Evolutionary conservation across 305 asterid genomes (phyloP).

Genomic region (Plantago coronopus): DNA sequence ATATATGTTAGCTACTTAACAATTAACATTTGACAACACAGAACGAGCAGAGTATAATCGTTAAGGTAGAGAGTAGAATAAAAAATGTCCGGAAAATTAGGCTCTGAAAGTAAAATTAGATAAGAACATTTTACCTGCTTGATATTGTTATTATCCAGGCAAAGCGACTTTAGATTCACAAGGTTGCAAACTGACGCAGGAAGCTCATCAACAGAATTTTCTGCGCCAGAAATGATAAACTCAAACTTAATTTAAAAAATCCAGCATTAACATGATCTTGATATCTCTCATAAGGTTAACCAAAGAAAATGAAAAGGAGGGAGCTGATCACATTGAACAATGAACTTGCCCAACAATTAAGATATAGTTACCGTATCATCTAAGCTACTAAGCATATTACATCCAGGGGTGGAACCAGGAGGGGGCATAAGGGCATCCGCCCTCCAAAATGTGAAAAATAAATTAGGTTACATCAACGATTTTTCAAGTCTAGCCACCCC

Average conservation of each 20-base stretch:
- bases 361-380: too few species aligned
- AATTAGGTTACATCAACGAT: too few species aligned
- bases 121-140: slow-evolving; percentile 54
- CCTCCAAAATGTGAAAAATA: too few species aligned
- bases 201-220: slow-evolving; percentile 80
- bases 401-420: too few species aligned
- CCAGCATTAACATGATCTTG: slow-evolving; percentile 9
- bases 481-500: too few species aligned
- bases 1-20: not conserved
- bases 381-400: too few species aligned
- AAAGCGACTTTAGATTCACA: slow-evolving; percentile 75
- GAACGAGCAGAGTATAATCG: not conserved
- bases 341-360: too few species aligned
- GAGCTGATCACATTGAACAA: too few species aligned
- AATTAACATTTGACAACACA: too few species aligned
- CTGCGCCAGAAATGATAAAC: slow-evolving; percentile 37
- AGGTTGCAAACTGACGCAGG: slow-evolving; percentile 86
- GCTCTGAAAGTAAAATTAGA: slow-evolving; percentile 1
- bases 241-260: slow-evolving; percentile 2
- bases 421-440: too few species aligned
- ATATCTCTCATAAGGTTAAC: not conserved
- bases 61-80: not conserved
- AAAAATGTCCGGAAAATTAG: not conserved
- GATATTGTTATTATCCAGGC: slow-evolving; percentile 72
- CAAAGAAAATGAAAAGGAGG: not conserved